phyloP scores from a whole-genome alignment of 2,329 filamentous ascomycete species.

The Colletotrichum lini region DNA sequence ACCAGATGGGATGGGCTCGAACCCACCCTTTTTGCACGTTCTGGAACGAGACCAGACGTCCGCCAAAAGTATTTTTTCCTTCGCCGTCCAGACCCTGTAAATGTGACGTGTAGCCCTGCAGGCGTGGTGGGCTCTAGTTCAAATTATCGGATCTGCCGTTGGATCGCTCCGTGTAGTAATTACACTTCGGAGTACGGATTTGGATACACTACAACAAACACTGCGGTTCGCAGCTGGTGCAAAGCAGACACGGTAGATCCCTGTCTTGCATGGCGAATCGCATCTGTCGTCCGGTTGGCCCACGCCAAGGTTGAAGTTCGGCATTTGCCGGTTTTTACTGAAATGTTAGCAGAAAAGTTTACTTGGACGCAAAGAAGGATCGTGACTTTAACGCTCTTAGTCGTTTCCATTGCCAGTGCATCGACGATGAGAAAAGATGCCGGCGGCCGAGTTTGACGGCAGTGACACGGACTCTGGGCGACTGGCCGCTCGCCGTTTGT shows the following conservation, averaged over 20 bases:
- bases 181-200: too few relatives aligned
- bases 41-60: slow-evolving; percentile 40
- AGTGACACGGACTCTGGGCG: slow-evolving; percentile 10
- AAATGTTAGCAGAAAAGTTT: not conserved
- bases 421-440: slow-evolving; percentile 15
- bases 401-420: not conserved
- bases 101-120: slow-evolving; percentile 34
- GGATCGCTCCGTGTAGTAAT: not conserved
- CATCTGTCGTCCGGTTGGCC: slow-evolving; percentile 12
- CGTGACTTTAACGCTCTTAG: not conserved
- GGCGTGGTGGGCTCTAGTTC: slow-evolving; percentile 7
- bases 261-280: slow-evolving; percentile 32
- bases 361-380: not conserved
- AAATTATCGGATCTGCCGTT: not conserved
- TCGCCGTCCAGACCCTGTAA: slow-evolving; percentile 35
- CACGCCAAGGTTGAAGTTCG: slow-evolving; percentile 10
- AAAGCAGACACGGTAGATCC: not conserved
- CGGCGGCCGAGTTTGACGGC: not conserved
- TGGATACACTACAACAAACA: not conserved
- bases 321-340: not conserved
- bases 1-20: slow-evolving; percentile 31
- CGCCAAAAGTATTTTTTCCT: slow-evolving; percentile 32
- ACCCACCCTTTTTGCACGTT: slow-evolving; percentile 35
- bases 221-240: not conserved
- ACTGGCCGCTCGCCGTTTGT: not conserved